These are phyloP conservation scores for Stephania cephalantha DNA, from an alignment of 164 flowering plant genomes.

Conservation along the genomic window DNA sequence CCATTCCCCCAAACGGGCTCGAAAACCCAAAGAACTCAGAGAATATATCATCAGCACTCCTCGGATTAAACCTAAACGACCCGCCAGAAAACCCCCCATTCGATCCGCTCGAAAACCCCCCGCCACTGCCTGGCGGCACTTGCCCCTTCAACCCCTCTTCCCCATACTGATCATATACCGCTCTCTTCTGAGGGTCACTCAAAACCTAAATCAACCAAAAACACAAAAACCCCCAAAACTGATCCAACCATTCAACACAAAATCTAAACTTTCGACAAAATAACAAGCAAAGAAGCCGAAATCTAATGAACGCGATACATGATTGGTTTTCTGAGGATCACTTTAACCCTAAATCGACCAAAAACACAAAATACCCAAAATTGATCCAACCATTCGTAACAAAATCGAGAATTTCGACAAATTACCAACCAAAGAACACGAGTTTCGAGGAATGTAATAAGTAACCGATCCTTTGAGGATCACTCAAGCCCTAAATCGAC, in stretches of 20 bases:
- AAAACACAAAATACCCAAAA: too few relatives aligned
- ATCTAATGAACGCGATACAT: neutral
- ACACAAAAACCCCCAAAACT: neutral
- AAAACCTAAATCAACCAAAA: slow-evolving; percentile 42
- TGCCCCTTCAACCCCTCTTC: slow-evolving; percentile 85
- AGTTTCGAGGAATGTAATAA: too few relatives aligned
- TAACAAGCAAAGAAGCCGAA: neutral
- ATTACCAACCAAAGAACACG: too few relatives aligned
- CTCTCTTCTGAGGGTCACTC: slow-evolving; percentile 85
- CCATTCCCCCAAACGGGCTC: slow-evolving; percentile 67
- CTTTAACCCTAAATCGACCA: too few relatives aligned
- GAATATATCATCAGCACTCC: slow-evolving; percentile 82
- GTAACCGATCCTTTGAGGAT: slow-evolving; percentile 53
- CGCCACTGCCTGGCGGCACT: slow-evolving; percentile 60
- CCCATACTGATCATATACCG: slow-evolving; percentile 83
- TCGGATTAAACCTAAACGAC: slow-evolving; percentile 60
- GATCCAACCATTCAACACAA: neutral
- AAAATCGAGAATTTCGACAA: too few relatives aligned
- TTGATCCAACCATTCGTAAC: too few relatives aligned
- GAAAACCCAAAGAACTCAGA: slow-evolving; percentile 79
- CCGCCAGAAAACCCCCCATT: slow-evolving; percentile 33
- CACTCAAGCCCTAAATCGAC: slow-evolving; percentile 37
- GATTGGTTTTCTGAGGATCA: too few relatives aligned
- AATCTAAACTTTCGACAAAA: neutral
- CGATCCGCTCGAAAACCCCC: slow-evolving; percentile 32